A percentile compares a stretch with the other conserved stretches of the same genome.
phyloP scores from a whole-genome alignment of 257 asterid genomes.

The Solanum peruvianum region DNA sequence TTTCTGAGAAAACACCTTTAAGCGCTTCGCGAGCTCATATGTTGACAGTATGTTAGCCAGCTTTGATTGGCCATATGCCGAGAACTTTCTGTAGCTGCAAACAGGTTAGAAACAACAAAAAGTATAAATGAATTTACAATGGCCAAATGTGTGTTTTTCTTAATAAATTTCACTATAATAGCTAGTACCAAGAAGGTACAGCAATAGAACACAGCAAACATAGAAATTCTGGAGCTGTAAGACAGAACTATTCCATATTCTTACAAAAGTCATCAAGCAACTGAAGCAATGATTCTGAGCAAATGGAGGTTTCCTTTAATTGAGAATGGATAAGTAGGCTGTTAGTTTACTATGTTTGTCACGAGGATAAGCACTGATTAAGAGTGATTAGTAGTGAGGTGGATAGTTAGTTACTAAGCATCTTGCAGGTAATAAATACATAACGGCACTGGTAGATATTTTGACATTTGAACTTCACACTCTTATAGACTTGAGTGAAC shows the following conservation, averaged over 20 bases:
- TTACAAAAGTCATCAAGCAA: background rate
- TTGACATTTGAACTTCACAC: background rate
- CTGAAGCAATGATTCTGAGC: background rate
- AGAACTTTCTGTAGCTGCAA: conserved; percentile 38
- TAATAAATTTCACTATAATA: background rate
- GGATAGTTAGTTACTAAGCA: background rate
- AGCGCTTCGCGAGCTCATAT: conserved; percentile 46
- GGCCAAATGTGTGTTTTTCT: background rate
- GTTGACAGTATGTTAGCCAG: conserved; percentile 66
- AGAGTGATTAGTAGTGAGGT: background rate
- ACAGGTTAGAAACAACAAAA: background rate
- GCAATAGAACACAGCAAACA: background rate
- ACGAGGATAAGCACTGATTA: background rate
- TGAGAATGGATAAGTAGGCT: background rate
- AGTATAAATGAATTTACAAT: background rate
- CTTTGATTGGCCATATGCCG: conserved; percentile 84
- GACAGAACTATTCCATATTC: background rate
- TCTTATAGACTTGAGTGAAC: background rate
- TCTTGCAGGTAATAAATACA: background rate
- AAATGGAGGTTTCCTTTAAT: background rate
- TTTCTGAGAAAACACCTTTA: conserved; percentile 35
- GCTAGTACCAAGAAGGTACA: background rate
- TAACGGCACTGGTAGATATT: background rate
- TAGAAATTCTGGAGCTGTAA: background rate
- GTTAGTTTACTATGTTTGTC: background rate